Conservation (phyloP, 202 grass and related monocot genomes). For the Dendrocalamus latiflorus region DNA sequence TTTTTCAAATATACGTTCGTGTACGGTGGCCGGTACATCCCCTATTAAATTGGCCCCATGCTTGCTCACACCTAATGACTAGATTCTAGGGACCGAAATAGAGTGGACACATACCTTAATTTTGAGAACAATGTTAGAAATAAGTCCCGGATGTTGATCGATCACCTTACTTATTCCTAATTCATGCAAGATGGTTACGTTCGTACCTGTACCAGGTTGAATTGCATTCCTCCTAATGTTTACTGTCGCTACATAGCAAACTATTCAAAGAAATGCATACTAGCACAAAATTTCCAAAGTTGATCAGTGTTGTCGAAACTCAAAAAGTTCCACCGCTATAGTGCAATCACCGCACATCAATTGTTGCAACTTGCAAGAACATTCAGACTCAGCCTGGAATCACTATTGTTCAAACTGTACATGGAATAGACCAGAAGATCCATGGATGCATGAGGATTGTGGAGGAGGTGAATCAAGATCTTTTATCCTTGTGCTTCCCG, state of each 20-base stretch:
- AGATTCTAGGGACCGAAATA: too few relatives aligned
- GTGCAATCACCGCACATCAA: not conserved
- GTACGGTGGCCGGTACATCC: too few relatives aligned
- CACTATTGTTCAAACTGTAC: not conserved
- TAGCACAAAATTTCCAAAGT: not conserved
- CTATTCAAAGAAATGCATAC: not conserved
- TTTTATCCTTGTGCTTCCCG: not conserved
- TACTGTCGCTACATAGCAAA: not conserved
- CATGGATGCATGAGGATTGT: not conserved
- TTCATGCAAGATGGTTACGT: not conserved
- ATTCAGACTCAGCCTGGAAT: not conserved
- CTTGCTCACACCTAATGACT: too few relatives aligned
- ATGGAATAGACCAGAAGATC: not conserved
- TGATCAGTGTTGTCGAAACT: not conserved
- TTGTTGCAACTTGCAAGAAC: not conserved
- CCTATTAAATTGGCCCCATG: too few relatives aligned
- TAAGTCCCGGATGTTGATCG: not conserved
- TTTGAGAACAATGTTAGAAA: too few relatives aligned
- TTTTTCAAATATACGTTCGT: too few relatives aligned
- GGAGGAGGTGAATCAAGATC: not conserved
- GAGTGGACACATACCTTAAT: too few relatives aligned
- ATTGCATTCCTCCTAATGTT: not conserved
- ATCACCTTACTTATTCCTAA: conserved; percentile 14
- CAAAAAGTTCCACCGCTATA: not conserved
- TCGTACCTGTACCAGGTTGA: not conserved